phyloP scores from a whole-genome alignment of 306 rosid species.

The Hylodesmum podocarpum region DNA sequence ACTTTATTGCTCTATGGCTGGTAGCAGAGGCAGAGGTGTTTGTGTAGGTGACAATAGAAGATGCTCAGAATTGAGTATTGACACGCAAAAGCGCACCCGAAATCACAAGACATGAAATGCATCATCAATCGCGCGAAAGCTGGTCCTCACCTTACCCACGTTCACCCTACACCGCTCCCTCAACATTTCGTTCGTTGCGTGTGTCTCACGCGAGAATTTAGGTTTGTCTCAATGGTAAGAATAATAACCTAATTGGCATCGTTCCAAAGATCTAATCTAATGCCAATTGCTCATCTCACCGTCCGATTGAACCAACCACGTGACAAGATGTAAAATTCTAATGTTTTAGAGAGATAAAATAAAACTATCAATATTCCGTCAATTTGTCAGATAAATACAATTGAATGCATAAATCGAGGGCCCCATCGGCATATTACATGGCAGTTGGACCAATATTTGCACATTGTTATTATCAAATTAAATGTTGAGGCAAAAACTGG shows the following conservation, averaged over 20 bases:
- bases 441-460: conserved; percentile 19
- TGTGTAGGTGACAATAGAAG: too few relatives aligned
- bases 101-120: too few relatives aligned
- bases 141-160: neutral
- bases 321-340: conserved; percentile 2
- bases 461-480: conserved; percentile 7
- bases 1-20: too few relatives aligned
- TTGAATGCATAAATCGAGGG: conserved; percentile 20
- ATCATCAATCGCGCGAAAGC: neutral
- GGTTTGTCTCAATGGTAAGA: neutral
- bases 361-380: neutral
- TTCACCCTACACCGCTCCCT: neutral
- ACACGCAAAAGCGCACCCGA: too few relatives aligned
- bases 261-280: neutral
- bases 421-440: conserved; percentile 36
- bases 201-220: neutral
- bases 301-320: conserved; percentile 19
- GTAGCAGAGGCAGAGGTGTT: too few relatives aligned
- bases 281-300: neutral
- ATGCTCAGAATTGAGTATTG: too few relatives aligned
- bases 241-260: neutral
- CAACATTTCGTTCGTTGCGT: neutral
- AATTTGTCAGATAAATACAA: conserved; percentile 12
- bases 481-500: neutral
- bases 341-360: neutral